These are phyloP conservation scores for Butyriboletus appendiculatus DNA, from an alignment of 1,284 basidiomycete genomes.

Conservation along the genomic window DNA sequence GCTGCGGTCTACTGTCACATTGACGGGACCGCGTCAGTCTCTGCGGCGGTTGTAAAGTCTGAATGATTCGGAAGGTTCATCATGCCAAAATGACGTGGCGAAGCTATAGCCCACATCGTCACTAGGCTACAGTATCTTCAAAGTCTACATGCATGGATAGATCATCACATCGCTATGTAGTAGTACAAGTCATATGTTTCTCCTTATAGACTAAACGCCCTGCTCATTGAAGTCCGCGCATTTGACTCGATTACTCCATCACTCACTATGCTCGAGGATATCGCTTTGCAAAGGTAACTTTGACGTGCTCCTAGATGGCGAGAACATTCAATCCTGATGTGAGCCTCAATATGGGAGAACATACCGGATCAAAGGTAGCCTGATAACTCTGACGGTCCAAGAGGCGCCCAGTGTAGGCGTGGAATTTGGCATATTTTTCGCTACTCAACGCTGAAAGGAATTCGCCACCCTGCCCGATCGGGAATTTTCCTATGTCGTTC, in stretches of 20 bases:
- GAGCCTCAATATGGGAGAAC: background rate
- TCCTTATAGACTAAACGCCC: background rate
- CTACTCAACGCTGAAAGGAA: constrained; percentile 26
- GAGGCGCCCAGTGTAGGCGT: constrained; percentile 32
- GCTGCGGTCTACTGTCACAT: too few species aligned
- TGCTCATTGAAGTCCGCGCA: background rate
- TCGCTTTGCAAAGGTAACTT: background rate
- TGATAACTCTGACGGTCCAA: constrained; percentile 31
- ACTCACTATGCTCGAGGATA: constrained; percentile 5
- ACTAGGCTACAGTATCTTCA: too few species aligned
- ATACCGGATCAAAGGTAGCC: constrained; percentile 36
- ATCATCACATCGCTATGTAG: background rate
- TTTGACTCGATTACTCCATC: background rate
- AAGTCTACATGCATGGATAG: background rate
- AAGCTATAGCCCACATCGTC: too few species aligned
- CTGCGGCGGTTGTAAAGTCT: too few species aligned
- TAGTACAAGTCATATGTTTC: background rate
- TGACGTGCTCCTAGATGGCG: constrained; percentile 14
- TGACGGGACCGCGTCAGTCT: too few species aligned
- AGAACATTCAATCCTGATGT: background rate
- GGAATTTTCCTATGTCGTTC: constrained; percentile 37
- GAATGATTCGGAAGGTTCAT: too few species aligned
- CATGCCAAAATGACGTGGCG: too few species aligned
- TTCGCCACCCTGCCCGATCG: constrained; percentile 30
- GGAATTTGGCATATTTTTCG: constrained; percentile 32